phyloP scores from a whole-genome alignment of 148 eudicot genomes.

The Persicaria maculosa region DNA sequence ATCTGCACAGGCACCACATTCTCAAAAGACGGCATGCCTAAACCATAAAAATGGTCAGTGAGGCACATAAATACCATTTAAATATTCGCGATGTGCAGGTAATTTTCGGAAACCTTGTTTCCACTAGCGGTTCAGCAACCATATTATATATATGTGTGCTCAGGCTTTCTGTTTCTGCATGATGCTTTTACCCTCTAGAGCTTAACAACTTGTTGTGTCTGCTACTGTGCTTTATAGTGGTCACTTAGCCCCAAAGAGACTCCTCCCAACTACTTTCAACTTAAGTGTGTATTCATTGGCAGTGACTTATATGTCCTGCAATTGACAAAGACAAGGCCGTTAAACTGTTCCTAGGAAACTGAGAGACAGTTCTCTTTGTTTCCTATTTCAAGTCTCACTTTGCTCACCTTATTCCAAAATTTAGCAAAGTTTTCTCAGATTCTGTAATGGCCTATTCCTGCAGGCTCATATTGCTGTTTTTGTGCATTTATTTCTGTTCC shows the following conservation, averaged over 20 bases:
- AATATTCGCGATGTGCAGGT: not conserved
- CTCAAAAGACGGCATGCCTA: conserved; percentile 16
- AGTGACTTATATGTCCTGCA: conserved; percentile 6
- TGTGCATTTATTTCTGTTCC: conserved; percentile 16
- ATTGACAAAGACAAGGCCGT: conserved; percentile 11
- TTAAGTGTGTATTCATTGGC: conserved; percentile 9
- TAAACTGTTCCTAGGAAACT: not conserved
- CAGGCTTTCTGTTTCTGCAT: conserved; percentile 16
- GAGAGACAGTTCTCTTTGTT: not conserved
- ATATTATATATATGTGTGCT: conserved; percentile 11
- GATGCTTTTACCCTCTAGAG: conserved; percentile 8
- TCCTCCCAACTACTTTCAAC: conserved; percentile 6
- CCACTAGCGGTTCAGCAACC: conserved; percentile 7
- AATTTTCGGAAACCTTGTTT: not conserved
- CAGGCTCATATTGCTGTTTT: conserved; percentile 16
- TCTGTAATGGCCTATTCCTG: conserved; percentile 23
- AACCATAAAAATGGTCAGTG: conserved; percentile 9
- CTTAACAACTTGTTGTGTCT: conserved; percentile 12
- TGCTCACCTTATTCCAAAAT: not conserved
- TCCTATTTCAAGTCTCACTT: not conserved
- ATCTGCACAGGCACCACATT: conserved; percentile 12
- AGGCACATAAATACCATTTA: not conserved
- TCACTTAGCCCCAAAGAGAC: conserved; percentile 6
- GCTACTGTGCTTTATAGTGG: conserved; percentile 11
- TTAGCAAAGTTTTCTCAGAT: not conserved